Evolutionary conservation across 1,284 basidiomycete genomes (phyloP), one percentile per base, ranked within the genome.

Genomic region (Vanrija sp.): DNA sequence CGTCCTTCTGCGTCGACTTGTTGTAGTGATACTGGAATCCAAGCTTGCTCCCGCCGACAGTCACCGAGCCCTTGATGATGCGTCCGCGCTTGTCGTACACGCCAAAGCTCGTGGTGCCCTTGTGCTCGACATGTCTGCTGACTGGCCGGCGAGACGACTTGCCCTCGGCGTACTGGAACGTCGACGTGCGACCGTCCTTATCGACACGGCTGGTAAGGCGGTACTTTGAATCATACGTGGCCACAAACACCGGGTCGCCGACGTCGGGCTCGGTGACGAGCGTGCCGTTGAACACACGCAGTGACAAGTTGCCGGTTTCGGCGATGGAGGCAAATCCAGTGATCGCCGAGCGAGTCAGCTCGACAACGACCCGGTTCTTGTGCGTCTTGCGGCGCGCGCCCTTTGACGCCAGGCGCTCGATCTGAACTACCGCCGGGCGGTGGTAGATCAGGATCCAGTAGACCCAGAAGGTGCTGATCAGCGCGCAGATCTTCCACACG

Each of bases 21-120:
- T 53, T 53, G 52, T 53, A 53, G 47, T 49, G 46, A 37, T 49
- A 53, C n/a, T 31, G 43, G 42, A 53, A 53, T 10, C 8, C 27
- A 7, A 53, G 46, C 14, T 44, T 37, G 16, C 12, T n/a, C 24
- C 36, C 42, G 18, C 22, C 52, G 20, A 49, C 38, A 12, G 23
- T 39, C 3, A 53, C 36, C 8, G 35, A 48, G 36, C 52, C 52
- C 36, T 48, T 43, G 25, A 45, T 7, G 19, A 53, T 36, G 15
- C 42, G 46, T 14, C 52, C 52, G 25, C 22, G 23, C 37, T 48
- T 36, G 42, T 53, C 52, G 25, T 53, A 53, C 25, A 24, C 44
- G 4, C 52, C 52, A 9, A 53, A 19, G 2, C 23, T 38, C 36
- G 20, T 25, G 20, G 31, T 18, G 7, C 19, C n/a, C 16, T 43